Evolutionary conservation across 73 alveolate species (phyloP).

Genomic region (Paramecium octaurelia): DNA sequence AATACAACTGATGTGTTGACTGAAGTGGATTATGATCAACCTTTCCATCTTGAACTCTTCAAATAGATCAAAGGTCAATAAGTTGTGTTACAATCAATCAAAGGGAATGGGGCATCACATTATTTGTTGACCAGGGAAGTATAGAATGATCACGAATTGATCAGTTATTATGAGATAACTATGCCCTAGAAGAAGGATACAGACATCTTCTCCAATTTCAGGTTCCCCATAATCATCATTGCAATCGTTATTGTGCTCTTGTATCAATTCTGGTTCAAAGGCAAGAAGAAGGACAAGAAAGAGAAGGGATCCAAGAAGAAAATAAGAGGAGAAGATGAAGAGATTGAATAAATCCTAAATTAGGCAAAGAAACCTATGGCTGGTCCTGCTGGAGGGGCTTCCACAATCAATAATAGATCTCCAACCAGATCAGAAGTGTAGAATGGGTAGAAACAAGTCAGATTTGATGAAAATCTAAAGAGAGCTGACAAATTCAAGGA

Average conservation of each 20-base stretch:
- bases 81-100: neutral
- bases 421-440: neutral
- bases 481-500: conserved; percentile 22
- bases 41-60: neutral
- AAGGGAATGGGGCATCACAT: conserved; percentile 36
- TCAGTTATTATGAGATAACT: neutral
- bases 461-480: conserved; percentile 5
- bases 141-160: neutral
- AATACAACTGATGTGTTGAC: conserved; percentile 16
- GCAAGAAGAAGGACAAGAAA: neutral
- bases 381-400: neutral
- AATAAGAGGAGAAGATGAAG: neutral
- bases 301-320: neutral
- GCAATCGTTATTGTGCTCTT: neutral
- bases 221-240: neutral
- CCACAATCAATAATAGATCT: neutral
- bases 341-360: neutral
- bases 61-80: neutral
- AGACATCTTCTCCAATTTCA: neutral
- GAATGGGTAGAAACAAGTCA: neutral
- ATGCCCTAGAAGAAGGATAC: conserved; percentile 30
- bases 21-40: conserved; percentile 10
- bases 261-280: conserved; percentile 22
- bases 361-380: neutral
- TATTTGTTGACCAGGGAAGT: neutral